Evolutionary conservation across 495 filamentous ascomycete species (phyloP), one percentile per base, ranked within the genome.

Genomic region (Lentithecium fluviatile): DNA sequence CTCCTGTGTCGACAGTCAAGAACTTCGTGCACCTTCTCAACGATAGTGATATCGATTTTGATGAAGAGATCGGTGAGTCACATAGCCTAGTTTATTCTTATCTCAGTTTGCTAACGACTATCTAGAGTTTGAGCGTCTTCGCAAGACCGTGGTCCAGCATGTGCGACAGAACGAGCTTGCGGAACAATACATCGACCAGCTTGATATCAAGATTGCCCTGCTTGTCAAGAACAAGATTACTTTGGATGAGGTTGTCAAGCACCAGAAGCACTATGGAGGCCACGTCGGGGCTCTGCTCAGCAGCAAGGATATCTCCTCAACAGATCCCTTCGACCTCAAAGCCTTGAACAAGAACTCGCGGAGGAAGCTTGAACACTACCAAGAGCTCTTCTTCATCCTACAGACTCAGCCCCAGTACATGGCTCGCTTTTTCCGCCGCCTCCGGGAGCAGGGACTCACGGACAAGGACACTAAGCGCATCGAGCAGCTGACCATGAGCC

Each of bases 211-310:
- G 76, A 99, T 99, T 69, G 94, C 93, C 12, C 83, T 99, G 5
- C 82, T 99, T 15, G 95, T 97, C 61, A 97, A 97, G 79, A 97
- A 97, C 76, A 99, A 97, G 76, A 99, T 99, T 70, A 97, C 95
- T 0, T 80, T 97, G 0, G 94, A 99, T 71, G 94, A 99, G 79
- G 92, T 99, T 45, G 88, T 97, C 45, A 93, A 88, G 69, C 95
- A 97, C 71, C 95, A 97, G 73, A 93, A 88, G 75, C 94, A 94
- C 70, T 96, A 95, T 68, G 95, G 94, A 53, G 95, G 94, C 1
- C 88, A 95, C 66, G 87, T 91, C 47, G 90, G 90, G 58, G 91
- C 82, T 65, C 79, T 97, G 12, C 79, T 97, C 36, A 87, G 88
- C 52, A 96, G 94, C 71, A 90, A 82, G 12, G 85, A 91, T 45